Base-by-base conservation (phyloP, 2,329 filamentous ascomycete species). In the Fusarium sp. region DNA sequence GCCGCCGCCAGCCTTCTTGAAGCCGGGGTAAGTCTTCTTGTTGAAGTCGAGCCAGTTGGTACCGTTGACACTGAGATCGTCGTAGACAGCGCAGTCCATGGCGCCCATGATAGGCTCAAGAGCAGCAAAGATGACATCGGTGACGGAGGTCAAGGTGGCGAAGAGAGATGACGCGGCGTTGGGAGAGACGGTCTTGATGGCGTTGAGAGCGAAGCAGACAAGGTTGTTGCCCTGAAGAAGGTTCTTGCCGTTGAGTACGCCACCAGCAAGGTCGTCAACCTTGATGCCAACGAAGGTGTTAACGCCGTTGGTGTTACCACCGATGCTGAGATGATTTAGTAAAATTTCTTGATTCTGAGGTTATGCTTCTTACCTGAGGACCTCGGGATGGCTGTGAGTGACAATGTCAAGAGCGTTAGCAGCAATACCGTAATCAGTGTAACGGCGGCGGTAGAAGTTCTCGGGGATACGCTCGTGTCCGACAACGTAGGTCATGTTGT, bases 381-480 rank as follows among this genome's bases (percentile, higher is more conserved):
- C 77, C 20, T 80, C 73, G 0, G 82, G 82, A 49, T 84, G 78
- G 65, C 81, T 75, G 17, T 74, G 8, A 3, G 79, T 72, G 7
- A 81, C 52, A 6, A 82, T 66, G 65, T 85, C 84, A 7, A 79
- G 57, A 37, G 77, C 75, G 45, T 79, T 73, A 25, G 79, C 75
- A 7, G 83, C 68, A 9, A 85, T 75, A n/a, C 80, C 80, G 57
- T 84, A 87, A 48, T 85, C 83, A 0, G 78, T 71, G 40, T 80
- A 79, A 6, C 63, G 64, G 15, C 67, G 68, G 25, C 72, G 71
- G 73, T 83, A 87, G 82, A 83, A 87, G 73, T 86, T 86, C 23
- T 81, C 77, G 0, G 85, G 84, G 41, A 87, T 84, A 5, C 80
- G 78, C 67, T 87, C 84, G 68, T 81, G 80, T n/a, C 85, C 84